These are phyloP conservation scores for Pseudognaphalium luteoalbum DNA, from an alignment of 129 eudicot genomes.

Conservation along the genomic window DNA sequence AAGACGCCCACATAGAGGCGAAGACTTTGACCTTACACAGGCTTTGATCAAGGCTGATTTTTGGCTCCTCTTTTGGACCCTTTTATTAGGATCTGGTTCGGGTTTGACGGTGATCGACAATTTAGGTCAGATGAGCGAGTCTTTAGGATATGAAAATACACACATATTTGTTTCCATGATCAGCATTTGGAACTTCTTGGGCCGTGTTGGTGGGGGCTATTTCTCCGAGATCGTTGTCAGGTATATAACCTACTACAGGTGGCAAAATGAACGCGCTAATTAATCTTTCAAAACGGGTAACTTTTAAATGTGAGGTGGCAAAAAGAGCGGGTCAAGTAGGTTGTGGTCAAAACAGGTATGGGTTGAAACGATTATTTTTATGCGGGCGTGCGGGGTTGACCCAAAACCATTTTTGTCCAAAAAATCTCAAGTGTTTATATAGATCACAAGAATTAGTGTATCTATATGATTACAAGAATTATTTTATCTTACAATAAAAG, in stretches of 20 bases:
- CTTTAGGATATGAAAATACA: conserved; percentile 78
- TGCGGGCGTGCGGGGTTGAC: background rate
- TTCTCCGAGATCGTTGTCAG: conserved; percentile 84
- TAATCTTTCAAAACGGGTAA: background rate
- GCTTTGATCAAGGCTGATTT: conserved; percentile 94
- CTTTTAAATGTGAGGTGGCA: background rate
- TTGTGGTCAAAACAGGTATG: background rate
- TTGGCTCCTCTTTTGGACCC: conserved; percentile 89
- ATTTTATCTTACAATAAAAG: background rate
- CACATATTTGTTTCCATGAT: conserved; percentile 97
- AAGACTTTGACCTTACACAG: conserved; percentile 83
- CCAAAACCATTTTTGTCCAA: background rate
- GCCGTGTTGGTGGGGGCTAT: conserved; percentile 98
- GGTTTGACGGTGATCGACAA: conserved; percentile 96
- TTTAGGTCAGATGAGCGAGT: conserved; percentile 95
- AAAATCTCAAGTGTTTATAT: background rate
- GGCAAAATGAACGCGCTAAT: background rate
- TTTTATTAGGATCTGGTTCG: conserved; percentile 87
- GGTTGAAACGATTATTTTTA: background rate
- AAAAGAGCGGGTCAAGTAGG: background rate
- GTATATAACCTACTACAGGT: conserved; percentile 33
- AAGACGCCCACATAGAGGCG: conserved; percentile 94
- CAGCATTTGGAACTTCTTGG: conserved; percentile 97
- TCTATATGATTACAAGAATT: too few species aligned
- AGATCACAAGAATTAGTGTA: too few species aligned